A percentile compares a stretch with the other conserved stretches of the same genome.
phyloP scores from a whole-genome alignment of 176 grass and related monocot species.

The Zea luxurians region DNA sequence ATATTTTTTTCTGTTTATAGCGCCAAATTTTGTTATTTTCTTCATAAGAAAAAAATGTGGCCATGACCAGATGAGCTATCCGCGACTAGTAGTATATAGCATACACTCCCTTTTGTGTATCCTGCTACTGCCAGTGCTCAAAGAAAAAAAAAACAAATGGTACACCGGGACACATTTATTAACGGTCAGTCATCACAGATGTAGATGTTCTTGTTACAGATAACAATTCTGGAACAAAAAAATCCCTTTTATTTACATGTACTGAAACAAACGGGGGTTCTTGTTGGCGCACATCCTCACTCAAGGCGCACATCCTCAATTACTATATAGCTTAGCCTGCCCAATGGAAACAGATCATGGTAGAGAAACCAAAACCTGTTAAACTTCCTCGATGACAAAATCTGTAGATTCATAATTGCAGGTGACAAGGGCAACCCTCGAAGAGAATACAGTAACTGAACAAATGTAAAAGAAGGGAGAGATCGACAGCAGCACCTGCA shows the following conservation, averaged over 20 bases:
- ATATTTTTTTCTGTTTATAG: no score
- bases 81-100: no score
- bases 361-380: neutral
- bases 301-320: constrained; percentile 18
- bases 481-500: neutral
- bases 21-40: no score
- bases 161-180: constrained; percentile 8
- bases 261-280: neutral
- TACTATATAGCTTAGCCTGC: constrained; percentile 12
- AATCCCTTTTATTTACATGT: constrained; percentile 38
- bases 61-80: no score
- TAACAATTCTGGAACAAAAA: neutral
- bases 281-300: constrained; percentile 19
- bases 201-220: constrained; percentile 9
- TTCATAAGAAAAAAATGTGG: no score
- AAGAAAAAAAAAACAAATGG: neutral
- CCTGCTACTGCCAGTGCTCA: neutral
- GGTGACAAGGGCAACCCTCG: neutral
- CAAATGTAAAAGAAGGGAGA: neutral
- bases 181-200: constrained; percentile 5
- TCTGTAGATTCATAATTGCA: neutral
- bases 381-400: neutral
- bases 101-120: no score
- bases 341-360: neutral
- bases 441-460: neutral